Percentiles rank a stretch among this genome's conserved stretches.
Conservation (phyloP, 1,284 basidiomycete genomes). For the Coriolopsis trogii region DNA sequence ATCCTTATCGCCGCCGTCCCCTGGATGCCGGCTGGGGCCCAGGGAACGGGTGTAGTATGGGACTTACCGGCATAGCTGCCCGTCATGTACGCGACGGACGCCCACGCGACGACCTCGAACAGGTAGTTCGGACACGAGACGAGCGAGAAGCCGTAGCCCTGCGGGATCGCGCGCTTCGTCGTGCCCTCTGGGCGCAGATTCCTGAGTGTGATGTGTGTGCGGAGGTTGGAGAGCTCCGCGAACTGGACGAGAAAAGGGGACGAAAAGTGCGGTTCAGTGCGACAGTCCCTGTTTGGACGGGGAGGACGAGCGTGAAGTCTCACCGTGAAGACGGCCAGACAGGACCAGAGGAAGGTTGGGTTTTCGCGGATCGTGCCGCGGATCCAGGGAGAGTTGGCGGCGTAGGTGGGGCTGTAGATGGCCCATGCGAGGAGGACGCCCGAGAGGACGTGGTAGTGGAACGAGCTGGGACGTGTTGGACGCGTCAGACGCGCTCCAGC, state of each 20-base stretch:
- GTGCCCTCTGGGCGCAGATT: slow-evolving; percentile 84
- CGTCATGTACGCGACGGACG: slow-evolving; percentile 78
- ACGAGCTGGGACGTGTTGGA: slow-evolving; percentile 57
- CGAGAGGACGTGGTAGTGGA: slow-evolving; percentile 86
- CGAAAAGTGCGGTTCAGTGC: neutral
- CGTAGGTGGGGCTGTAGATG: slow-evolving; percentile 77
- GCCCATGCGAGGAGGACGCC: slow-evolving; percentile 81
- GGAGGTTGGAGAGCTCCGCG: slow-evolving; percentile 86
- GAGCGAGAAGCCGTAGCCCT: slow-evolving; percentile 84
- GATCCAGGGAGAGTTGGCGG: slow-evolving; percentile 62
- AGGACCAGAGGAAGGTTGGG: slow-evolving; percentile 68
- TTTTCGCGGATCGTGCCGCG: slow-evolving; percentile 71
- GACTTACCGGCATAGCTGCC: slow-evolving; percentile 74
- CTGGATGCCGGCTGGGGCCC: too few relatives aligned
- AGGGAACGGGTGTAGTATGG: neutral
- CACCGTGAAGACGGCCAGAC: slow-evolving; percentile 77
- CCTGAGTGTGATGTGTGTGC: slow-evolving; percentile 83
- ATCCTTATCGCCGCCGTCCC: too few relatives aligned
- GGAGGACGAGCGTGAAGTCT: slow-evolving; percentile 36
- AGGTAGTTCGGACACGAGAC: slow-evolving; percentile 96
- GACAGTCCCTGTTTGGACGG: neutral
- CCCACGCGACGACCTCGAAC: slow-evolving; percentile 87
- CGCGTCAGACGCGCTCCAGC: slow-evolving; percentile 10
- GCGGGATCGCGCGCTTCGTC: slow-evolving; percentile 81
- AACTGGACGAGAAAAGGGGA: slow-evolving; percentile 50